Base-by-base conservation (phyloP, 2,329 filamentous ascomycete genomes). In the Orbilia brochopaga region DNA sequence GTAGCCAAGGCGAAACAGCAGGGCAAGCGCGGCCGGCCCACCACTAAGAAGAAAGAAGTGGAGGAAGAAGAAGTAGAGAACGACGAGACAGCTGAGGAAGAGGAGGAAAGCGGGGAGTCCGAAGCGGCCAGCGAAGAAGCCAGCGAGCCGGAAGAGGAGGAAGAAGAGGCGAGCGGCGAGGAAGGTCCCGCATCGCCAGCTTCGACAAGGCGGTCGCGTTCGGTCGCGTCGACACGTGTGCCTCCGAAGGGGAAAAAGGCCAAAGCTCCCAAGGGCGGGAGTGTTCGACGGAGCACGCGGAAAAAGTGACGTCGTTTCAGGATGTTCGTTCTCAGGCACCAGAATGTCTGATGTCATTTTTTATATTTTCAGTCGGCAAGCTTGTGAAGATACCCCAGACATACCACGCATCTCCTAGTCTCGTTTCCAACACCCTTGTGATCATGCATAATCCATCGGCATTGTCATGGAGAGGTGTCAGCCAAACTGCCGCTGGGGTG, bases 1-100 rank as follows among this genome's bases (percentile, higher is more conserved):
- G 61, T 84, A 84, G 77, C 79, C 82, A 78, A 79, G 81, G 55
- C 81, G 82, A 83, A 81, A 75, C 83, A 84, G 70, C 81, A 82
- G 52, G 51, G 53, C 21, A 73, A 69, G 40, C 72, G 69, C 6
- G 63, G 73, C 59, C 24, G 67, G 55, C 48, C 73, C 73, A 42
- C 70, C 3, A 55, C 23, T 21, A 66, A 67, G 62, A 74, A 52
- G 54, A 62, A 75, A 56, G 81, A 81, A 1, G 79, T 76, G 2
- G 78, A 80, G 57, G 79, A 77, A 32, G 60, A 48, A 35, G 50
- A 61, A 53, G 63, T 50, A 24, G 72, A 63, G 32, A 79, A 79
- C 30, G 79, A 80, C 15, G 79, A 79, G 10, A 58, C 60, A n/a
- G 64, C 59, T 2, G 79, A 79, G 11, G 80, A 80, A 24, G 81